Base-by-base conservation (phyloP, 148 eudicot genomes). In the Vaccinium darrowii region DNA sequence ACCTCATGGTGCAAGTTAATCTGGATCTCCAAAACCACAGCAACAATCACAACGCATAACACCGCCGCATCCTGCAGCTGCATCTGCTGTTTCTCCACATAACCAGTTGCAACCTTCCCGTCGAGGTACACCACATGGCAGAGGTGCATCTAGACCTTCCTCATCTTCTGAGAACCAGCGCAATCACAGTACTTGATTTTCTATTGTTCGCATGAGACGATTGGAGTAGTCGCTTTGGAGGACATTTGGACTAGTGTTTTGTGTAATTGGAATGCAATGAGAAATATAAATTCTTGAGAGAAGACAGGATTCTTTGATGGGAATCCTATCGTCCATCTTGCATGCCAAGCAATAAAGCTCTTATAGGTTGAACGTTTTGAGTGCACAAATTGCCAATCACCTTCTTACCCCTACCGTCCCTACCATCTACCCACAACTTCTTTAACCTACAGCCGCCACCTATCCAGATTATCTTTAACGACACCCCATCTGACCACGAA, bases 1-100 rank as follows among this genome's bases (percentile, higher is more conserved):
- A 13, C 82, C 52, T 11, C 43, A 60, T 36, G 5, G 39, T 57
- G 57, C 51, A 36, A 81, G 56, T 84, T 72, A 81, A 49, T 62
- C 85, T 51, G 87, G 82, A 25, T 81, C 83, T 57, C 74, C 79
- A 19, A 39, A 39, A 2, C 43, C 43, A 39, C 56, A 43, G 12
- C 69, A n/a, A 47, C 76, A 63, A 60, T 81, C 83, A 56, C 76
- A 78, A 36, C 73, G n/a, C 50, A 33, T 72, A n/a, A 63, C 47
- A 79, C 84, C 54, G 25, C 30, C 57, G 15, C 84, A 9, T 25
- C 16, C 4, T 58, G 49, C 54, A 25, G 81, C 15, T 25, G 56
- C 16, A 8, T 25, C 71, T 36, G 8, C 67, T 71, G 63, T 69
- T 14, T 58, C 57, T 85, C 80, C 84, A 47, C 50, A 80, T 56